phyloP scores from a whole-genome alignment of 768 basidiomycete genomes.

The Boletus reticulatus region DNA sequence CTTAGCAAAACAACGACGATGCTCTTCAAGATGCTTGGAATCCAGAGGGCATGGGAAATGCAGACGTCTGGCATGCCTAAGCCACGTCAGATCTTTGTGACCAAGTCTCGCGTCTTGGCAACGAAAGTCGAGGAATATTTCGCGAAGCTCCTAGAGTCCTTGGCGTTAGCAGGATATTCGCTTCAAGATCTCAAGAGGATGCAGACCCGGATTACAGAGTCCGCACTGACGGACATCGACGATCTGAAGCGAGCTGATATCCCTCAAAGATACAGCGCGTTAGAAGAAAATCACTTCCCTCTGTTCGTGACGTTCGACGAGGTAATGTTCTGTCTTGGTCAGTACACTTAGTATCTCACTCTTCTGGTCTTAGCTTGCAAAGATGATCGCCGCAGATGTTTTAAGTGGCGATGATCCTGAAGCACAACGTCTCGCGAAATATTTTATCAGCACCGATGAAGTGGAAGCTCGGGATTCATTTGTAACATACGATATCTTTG shows the following conservation, averaged over 20 bases:
- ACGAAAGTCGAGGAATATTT: slow-evolving; percentile 73
- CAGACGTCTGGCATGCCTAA: slow-evolving; percentile 34
- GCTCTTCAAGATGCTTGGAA: slow-evolving; percentile 71
- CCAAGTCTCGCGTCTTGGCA: slow-evolving; percentile 64
- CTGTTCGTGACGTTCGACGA: slow-evolving; percentile 66
- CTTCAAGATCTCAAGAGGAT: slow-evolving; percentile 38
- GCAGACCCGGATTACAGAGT: slow-evolving; percentile 17
- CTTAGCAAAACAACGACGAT: slow-evolving; percentile 73
- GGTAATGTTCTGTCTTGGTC: slow-evolving; percentile 32
- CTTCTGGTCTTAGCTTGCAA: slow-evolving; percentile 14
- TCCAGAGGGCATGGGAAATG: slow-evolving; percentile 54
- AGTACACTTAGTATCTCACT: background rate
- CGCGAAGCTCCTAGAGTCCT: slow-evolving; percentile 44
- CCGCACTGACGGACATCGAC: slow-evolving; percentile 32
- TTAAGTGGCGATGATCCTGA: slow-evolving; percentile 3
- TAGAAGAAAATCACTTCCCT: slow-evolving; percentile 63
- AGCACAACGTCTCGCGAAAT: slow-evolving; percentile 1
- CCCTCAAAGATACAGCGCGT: slow-evolving; percentile 51
- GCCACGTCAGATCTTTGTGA: slow-evolving; percentile 71
- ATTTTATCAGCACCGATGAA: slow-evolving; percentile 18
- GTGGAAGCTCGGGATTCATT: slow-evolving; percentile 20
- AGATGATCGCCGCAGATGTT: slow-evolving; percentile 28
- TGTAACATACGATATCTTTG: slow-evolving; percentile 49
- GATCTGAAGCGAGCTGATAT: slow-evolving; percentile 27
- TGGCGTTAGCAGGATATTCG: slow-evolving; percentile 36